These are phyloP conservation scores for Mycena maculata DNA, from an alignment of 768 basidiomycete genomes.

Conservation along the genomic window DNA sequence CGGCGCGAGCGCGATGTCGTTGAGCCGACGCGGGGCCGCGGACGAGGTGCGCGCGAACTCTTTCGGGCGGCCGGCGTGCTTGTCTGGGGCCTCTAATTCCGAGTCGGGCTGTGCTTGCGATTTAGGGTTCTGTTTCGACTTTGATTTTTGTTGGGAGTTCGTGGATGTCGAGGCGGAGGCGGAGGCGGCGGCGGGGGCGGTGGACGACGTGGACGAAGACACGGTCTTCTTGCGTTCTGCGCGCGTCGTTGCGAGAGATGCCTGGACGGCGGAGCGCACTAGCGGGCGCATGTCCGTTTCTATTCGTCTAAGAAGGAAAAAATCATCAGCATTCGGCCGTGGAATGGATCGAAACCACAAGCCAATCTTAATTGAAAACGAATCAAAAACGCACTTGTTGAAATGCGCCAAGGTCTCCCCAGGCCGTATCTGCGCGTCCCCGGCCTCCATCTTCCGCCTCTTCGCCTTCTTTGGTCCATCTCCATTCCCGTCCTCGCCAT, in stretches of 20 bases:
- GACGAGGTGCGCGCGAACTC: conserved; percentile 39
- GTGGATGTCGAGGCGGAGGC: neutral
- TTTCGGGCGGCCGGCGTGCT: conserved; percentile 38
- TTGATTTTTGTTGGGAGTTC: conserved; percentile 23
- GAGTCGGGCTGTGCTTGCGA: conserved; percentile 32
- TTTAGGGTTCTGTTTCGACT: conserved; percentile 39
- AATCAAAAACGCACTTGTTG: conserved; percentile 64
- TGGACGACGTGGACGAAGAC: conserved; percentile 36
- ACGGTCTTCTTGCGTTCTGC: conserved; percentile 54
- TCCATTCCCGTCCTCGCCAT: conserved; percentile 35
- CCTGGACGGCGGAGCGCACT: conserved; percentile 69
- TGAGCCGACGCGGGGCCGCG: conserved; percentile 69
- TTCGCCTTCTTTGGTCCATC: conserved; percentile 32
- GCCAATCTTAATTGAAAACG: neutral
- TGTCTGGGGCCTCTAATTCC: conserved; percentile 29
- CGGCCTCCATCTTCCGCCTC: conserved; percentile 34
- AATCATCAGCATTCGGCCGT: neutral
- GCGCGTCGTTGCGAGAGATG: conserved; percentile 64
- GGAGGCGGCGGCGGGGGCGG: neutral
- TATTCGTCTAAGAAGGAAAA: conserved; percentile 65
- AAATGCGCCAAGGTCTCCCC: conserved; percentile 83
- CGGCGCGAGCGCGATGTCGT: conserved; percentile 78
- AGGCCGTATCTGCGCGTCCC: conserved; percentile 59
- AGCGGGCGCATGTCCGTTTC: conserved; percentile 77
- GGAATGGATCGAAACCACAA: neutral